Conservation (phyloP, 257 asterid genomes). For the Coffea eugenioides region DNA sequence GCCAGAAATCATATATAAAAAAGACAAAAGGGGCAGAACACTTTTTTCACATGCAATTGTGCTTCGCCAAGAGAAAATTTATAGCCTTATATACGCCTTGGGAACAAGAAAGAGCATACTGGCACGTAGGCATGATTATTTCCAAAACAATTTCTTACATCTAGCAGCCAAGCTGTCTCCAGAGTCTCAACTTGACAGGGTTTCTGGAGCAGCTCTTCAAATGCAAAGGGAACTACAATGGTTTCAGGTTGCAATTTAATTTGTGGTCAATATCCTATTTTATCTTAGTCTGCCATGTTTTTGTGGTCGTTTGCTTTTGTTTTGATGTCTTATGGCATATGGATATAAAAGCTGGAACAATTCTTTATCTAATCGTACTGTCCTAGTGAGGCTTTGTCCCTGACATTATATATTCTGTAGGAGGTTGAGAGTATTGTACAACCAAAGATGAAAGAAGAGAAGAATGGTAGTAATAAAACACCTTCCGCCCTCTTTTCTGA, state of each 20-base stretch:
- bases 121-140: conserved; percentile 4
- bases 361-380: neutral
- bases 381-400: neutral
- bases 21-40: conserved; percentile 1
- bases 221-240: conserved; percentile 41
- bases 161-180: conserved; percentile 34
- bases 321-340: neutral
- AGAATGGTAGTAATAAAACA: conserved; percentile 14
- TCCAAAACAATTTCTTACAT: conserved; percentile 32
- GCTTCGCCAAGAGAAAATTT: conserved; percentile 29
- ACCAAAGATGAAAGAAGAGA: conserved; percentile 20
- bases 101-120: conserved; percentile 21
- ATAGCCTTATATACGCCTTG: conserved; percentile 16
- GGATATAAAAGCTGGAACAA: too few species aligned
- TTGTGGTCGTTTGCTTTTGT: neutral
- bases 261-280: neutral
- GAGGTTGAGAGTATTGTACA: conserved; percentile 39
- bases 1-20: conserved; percentile 25
- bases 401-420: conserved; percentile 4
- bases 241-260: conserved; percentile 28
- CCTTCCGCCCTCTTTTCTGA: conserved; percentile 20
- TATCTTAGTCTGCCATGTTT: too few species aligned
- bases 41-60: conserved; percentile 30
- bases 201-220: conserved; percentile 40
- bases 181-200: conserved; percentile 10